Conservation (phyloP, 1,139 yeast species). For the Zhuliangozyma blackwelliae region DNA sequence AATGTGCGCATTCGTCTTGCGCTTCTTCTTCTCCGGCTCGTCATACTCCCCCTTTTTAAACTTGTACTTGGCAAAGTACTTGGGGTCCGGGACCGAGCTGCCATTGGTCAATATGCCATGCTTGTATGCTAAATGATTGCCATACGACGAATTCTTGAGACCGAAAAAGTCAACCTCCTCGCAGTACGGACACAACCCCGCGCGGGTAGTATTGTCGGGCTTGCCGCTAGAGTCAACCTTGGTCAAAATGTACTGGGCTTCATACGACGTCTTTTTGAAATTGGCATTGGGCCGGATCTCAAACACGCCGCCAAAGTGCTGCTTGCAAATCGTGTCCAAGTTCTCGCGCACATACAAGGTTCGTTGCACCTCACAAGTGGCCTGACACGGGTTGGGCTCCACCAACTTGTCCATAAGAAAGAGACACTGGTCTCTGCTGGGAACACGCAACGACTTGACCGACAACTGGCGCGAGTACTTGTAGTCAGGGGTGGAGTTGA, state of each 20-base stretch:
- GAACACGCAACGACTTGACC: conserved; percentile 4
- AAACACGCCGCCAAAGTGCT: conserved; percentile 3
- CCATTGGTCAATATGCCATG: conserved; percentile 34
- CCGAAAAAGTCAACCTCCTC: conserved; percentile 26
- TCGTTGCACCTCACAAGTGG: conserved; percentile 9
- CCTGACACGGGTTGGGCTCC: conserved; percentile 1
- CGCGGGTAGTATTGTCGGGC: conserved; percentile 12
- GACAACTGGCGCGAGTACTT: conserved; percentile 7
- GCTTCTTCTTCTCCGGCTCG: conserved; percentile 12
- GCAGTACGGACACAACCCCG: conserved; percentile 34
- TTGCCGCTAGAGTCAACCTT: conserved; percentile 8
- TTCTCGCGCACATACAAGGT: conserved; percentile 8
- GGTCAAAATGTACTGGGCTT: conserved; percentile 12
- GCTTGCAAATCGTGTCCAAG: conserved; percentile 2
- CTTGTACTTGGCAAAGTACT: conserved; percentile 10
- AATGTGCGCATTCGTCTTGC: conserved; percentile 16
- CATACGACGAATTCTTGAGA: conserved; percentile 29
- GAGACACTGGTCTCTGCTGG: conserved; percentile 7
- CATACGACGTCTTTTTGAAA: conserved; percentile 12
- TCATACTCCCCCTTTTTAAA: conserved; percentile 13
- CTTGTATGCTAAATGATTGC: conserved; percentile 31
- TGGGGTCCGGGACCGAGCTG: conserved; percentile 18
- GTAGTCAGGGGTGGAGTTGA: conserved; percentile 8
- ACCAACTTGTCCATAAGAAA: conserved; percentile 8
- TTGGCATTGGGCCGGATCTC: conserved; percentile 9